These are phyloP conservation scores for Cicer pinnatifidum DNA, from an alignment of 306 rosid genomes.

Conservation along the genomic window DNA sequence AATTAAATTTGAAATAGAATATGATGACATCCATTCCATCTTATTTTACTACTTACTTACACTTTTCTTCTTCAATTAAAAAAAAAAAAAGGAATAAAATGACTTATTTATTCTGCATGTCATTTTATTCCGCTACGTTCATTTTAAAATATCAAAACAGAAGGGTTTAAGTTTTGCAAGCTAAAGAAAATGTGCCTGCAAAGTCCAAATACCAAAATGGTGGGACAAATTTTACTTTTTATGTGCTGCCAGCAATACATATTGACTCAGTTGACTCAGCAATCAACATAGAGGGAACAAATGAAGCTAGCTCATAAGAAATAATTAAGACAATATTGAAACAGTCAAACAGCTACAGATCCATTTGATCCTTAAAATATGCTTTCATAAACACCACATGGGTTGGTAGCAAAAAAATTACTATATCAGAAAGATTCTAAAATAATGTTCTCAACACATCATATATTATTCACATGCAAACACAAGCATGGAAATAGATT, in stretches of 20 bases:
- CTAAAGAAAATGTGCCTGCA: not conserved
- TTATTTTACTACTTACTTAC: too few relatives aligned
- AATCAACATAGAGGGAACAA: slow-evolving; percentile 23
- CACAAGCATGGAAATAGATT: too few relatives aligned
- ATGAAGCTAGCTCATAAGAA: slow-evolving; percentile 12
- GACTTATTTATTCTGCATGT: too few relatives aligned
- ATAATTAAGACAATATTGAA: slow-evolving; percentile 30
- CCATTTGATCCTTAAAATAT: slow-evolving; percentile 49
- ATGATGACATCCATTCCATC: too few relatives aligned
- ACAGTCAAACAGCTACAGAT: slow-evolving; percentile 23
- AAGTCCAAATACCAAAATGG: not conserved
- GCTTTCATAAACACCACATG: slow-evolving; percentile 55
- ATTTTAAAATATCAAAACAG: too few relatives aligned
- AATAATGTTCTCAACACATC: slow-evolving; percentile 55
- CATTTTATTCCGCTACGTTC: too few relatives aligned
- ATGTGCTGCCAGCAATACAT: not conserved
- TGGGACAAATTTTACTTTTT: not conserved
- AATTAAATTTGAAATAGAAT: too few relatives aligned
- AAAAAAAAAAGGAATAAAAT: too few relatives aligned
- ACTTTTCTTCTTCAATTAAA: too few relatives aligned
- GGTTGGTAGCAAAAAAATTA: slow-evolving; percentile 40
- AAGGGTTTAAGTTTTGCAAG: too few relatives aligned
- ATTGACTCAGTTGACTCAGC: slow-evolving; percentile 12
- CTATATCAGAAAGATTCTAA: slow-evolving; percentile 59
- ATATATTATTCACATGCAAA: slow-evolving; percentile 34